Conservation (phyloP, 1,284 basidiomycete species). For the Mycena sp. region DNA sequence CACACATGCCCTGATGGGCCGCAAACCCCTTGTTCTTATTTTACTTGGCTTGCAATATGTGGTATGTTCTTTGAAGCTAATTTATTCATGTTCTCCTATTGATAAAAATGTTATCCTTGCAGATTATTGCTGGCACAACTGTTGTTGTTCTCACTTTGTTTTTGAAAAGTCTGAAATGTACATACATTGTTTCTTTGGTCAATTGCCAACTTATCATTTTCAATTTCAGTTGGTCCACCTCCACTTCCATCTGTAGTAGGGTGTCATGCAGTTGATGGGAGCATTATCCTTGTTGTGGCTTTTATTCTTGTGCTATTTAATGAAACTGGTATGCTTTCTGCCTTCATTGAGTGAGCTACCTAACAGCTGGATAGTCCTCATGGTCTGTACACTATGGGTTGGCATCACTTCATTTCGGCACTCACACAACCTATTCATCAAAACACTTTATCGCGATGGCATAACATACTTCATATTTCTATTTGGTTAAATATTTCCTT, state of each 20-base stretch:
- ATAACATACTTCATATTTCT: slow-evolving; percentile 24
- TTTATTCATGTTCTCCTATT: no score
- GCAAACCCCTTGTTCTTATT: not conserved
- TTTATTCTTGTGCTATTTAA: slow-evolving; percentile 9
- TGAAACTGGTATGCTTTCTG: slow-evolving; percentile 3
- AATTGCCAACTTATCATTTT: not conserved
- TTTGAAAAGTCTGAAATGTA: slow-evolving; percentile 14
- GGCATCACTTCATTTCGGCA: slow-evolving; percentile 20
- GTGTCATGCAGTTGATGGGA: slow-evolving; percentile 3
- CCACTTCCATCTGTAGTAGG: not conserved
- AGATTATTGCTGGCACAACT: not conserved
- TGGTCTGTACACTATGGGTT: slow-evolving; percentile 24
- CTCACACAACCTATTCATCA: slow-evolving; percentile 11
- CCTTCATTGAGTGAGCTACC: not conserved
- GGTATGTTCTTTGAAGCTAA: not conserved
- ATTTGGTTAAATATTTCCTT: slow-evolving; percentile 3
- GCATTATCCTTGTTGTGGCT: slow-evolving; percentile 5
- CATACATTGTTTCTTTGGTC: not conserved
- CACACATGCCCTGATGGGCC: slow-evolving; percentile 19
- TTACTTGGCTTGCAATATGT: not conserved
- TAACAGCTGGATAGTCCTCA: slow-evolving; percentile 8
- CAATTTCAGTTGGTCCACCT: slow-evolving; percentile 4
- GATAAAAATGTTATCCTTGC: not conserved
- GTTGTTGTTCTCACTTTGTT: slow-evolving; percentile 4
- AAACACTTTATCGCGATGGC: slow-evolving; percentile 23